Evolutionary conservation across 441 rosid species (phyloP).

Genomic region (Syzygium syzygioides): DNA sequence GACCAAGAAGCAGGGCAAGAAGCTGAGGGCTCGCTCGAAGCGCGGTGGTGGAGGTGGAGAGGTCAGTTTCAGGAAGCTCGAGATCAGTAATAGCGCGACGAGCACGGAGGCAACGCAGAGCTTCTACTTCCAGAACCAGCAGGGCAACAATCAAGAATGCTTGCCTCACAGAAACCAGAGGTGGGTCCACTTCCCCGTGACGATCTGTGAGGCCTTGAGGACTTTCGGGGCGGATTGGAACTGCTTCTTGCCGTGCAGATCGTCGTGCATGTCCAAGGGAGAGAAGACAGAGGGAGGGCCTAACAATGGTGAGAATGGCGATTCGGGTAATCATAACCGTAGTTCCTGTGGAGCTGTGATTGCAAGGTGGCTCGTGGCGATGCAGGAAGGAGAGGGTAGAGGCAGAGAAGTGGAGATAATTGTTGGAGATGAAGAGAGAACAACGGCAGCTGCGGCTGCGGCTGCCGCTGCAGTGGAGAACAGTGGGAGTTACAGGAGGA

Average conservation of each 20-base stretch:
- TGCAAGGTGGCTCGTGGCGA: constrained; percentile 67
- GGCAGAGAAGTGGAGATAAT: constrained; percentile 67
- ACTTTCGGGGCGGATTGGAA: constrained; percentile 76
- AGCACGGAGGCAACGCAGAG: not conserved
- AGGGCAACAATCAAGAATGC: constrained; percentile 36
- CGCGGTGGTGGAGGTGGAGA: constrained; percentile 34
- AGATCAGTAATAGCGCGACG: constrained; percentile 13
- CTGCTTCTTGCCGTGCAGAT: constrained; percentile 81
- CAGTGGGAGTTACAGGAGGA: constrained; percentile 56
- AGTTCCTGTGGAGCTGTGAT: constrained; percentile 49
- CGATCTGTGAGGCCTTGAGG: constrained; percentile 77
- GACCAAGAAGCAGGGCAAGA: constrained; percentile 83
- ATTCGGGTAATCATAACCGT: not conserved
- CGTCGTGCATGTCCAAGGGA: constrained; percentile 54
- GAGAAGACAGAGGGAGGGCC: constrained; percentile 21
- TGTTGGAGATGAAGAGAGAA: constrained; percentile 48
- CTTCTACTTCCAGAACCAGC: constrained; percentile 14
- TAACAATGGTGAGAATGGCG: constrained; percentile 2
- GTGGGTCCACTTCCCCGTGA: constrained; percentile 79
- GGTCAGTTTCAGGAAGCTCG: constrained; percentile 56
- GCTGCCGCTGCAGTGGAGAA: constrained; percentile 6
- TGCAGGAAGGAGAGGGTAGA: constrained; percentile 50
- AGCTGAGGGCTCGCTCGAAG: constrained; percentile 56
- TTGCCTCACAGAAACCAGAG: constrained; percentile 42
- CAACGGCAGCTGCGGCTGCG: not conserved